These are phyloP conservation scores for Puccinia sorghi DNA, from an alignment of 1,284 basidiomycete species.

Conservation along the genomic window DNA sequence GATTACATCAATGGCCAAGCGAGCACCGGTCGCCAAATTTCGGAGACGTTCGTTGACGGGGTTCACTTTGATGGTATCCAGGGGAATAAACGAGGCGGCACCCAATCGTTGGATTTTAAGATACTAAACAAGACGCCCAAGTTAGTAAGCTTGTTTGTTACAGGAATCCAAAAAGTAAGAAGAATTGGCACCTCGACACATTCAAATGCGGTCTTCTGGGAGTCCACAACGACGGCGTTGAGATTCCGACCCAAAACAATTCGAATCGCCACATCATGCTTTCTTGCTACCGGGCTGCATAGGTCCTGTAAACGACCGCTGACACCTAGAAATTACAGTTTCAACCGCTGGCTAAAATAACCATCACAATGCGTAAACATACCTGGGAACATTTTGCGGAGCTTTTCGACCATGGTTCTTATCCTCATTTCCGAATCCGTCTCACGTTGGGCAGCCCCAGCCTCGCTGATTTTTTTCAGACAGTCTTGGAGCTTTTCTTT, in stretches of 20 bases:
- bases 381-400: conserved; percentile 85
- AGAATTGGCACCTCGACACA: conserved; percentile 76
- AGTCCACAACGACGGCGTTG: conserved; percentile 92
- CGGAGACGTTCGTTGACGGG: conserved; percentile 92
- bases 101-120: conserved; percentile 91
- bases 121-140: conserved; percentile 66
- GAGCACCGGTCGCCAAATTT: conserved; percentile 82
- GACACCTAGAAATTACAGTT: conserved; percentile 56
- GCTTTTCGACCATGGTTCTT: conserved; percentile 77
- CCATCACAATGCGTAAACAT: background rate
- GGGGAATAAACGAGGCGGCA: conserved; percentile 93
- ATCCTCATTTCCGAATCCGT: conserved; percentile 78
- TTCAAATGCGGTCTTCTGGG: conserved; percentile 93
- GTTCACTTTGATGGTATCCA: conserved; percentile 93
- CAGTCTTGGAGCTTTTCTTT: conserved; percentile 85
- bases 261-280: conserved; percentile 90
- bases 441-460: conserved; percentile 80
- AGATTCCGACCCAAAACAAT: conserved; percentile 94
- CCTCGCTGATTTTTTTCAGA: conserved; percentile 81
- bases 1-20: conserved; percentile 91
- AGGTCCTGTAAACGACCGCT: conserved; percentile 83
- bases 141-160: background rate
- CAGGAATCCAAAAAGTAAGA: background rate
- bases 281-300: conserved; percentile 86
- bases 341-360: conserved; percentile 5